These are phyloP conservation scores for Phytophthora melonis DNA, from an alignment of 352 stramenopile species.

Conservation along the genomic window DNA sequence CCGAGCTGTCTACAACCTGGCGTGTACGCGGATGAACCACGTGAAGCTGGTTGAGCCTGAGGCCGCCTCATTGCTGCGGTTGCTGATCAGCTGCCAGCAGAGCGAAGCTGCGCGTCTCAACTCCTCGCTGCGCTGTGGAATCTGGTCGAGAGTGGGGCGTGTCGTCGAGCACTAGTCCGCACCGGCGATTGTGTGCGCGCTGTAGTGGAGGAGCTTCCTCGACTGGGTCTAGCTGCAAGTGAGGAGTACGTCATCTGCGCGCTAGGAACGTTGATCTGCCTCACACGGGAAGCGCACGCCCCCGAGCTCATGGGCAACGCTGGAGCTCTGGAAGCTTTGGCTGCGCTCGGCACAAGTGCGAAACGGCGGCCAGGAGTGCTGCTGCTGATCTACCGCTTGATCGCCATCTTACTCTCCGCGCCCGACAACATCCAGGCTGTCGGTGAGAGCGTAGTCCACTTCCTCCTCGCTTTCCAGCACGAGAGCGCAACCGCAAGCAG, in stretches of 20 bases:
- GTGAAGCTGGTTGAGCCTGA: conserved; percentile 72
- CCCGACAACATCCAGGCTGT: conserved; percentile 55
- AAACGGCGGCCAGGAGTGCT: conserved; percentile 22
- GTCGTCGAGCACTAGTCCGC: conserved; percentile 56
- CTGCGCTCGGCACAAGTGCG: conserved; percentile 31
- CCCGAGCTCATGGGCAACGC: conserved; percentile 54
- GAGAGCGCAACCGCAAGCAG: conserved; percentile 3
- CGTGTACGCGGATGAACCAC: conserved; percentile 69
- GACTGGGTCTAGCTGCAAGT: conserved; percentile 22
- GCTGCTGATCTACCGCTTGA: conserved; percentile 53
- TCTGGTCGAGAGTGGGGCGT: conserved; percentile 59
- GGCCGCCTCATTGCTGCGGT: conserved; percentile 45
- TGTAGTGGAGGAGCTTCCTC: conserved; percentile 57
- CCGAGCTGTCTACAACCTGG: conserved; percentile 74
- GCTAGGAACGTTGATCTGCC: conserved; percentile 47
- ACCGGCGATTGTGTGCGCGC: conserved; percentile 51
- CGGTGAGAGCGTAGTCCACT: conserved; percentile 57
- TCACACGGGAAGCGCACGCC: conserved; percentile 41
- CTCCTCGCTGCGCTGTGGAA: conserved; percentile 60
- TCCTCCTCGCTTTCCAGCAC: conserved; percentile 63
- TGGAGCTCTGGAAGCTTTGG: conserved; percentile 51
- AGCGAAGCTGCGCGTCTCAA: conserved; percentile 50
- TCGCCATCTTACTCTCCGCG: conserved; percentile 64
- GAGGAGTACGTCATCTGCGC: conserved; percentile 54
- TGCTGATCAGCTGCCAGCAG: conserved; percentile 38